phyloP scores from a whole-genome alignment of 495 filamentous ascomycete species.

The Rostrohypoxylon terebratum region DNA sequence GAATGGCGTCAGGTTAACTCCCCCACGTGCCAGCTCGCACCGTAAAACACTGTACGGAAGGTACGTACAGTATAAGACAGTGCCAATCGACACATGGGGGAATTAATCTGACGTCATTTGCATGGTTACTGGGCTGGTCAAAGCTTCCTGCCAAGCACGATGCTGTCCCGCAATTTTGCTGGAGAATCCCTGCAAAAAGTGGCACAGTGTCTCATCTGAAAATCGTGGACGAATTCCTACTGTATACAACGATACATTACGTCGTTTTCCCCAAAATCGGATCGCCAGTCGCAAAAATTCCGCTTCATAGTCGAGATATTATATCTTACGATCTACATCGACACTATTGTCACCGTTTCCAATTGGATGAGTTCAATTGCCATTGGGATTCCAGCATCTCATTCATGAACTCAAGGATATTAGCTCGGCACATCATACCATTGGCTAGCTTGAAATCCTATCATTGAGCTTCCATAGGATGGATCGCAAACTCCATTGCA shows the following conservation, averaged over 20 bases:
- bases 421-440: slow-evolving; percentile 27
- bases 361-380: slow-evolving; percentile 29
- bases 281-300: slow-evolving; percentile 36
- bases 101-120: no score
- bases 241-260: slow-evolving; percentile 3
- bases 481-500: slow-evolving; percentile 33
- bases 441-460: neutral
- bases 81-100: no score
- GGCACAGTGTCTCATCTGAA: neutral
- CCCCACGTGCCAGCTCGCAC: no score
- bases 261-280: slow-evolving; percentile 20
- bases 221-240: neutral
- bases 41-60: no score
- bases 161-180: slow-evolving; percentile 24
- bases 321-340: slow-evolving; percentile 37
- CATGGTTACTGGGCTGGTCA: no score
- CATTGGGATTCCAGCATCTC: slow-evolving; percentile 25
- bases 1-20: no score
- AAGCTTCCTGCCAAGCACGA: neutral
- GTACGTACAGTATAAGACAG: no score
- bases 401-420: slow-evolving; percentile 25
- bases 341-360: slow-evolving; percentile 42
- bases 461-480: slow-evolving; percentile 24
- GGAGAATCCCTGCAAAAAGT: slow-evolving; percentile 30
- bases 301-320: slow-evolving; percentile 32